phyloP scores from a whole-genome alignment of 345 rosid species.

The Eucalyptus guilfoylei region DNA sequence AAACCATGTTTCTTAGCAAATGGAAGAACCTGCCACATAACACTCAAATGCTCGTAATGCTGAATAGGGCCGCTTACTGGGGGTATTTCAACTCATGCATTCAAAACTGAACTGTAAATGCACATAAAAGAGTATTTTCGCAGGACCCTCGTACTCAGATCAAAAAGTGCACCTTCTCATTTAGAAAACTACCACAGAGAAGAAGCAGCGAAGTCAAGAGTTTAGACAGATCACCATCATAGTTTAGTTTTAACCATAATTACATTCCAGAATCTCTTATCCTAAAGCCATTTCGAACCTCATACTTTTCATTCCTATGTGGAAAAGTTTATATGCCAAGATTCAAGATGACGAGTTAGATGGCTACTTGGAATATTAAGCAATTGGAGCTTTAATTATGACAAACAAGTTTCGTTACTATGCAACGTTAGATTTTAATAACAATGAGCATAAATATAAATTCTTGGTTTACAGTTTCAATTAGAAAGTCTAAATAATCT shows the following conservation, averaged over 20 bases:
- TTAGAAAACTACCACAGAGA: neutral
- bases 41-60: neutral
- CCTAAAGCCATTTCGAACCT: neutral
- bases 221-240: neutral
- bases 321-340: neutral
- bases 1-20: constrained; percentile 71
- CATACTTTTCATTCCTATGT: neutral
- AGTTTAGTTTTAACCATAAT: neutral
- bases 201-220: neutral
- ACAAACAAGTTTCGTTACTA: neutral
- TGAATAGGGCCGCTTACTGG: neutral
- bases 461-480: neutral
- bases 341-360: neutral
- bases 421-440: neutral
- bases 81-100: neutral
- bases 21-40: constrained; percentile 45
- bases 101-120: neutral
- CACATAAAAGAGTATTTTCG: neutral
- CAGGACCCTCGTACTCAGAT: neutral
- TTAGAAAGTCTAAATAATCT: neutral
- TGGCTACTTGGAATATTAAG: neutral
- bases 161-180: neutral
- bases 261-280: neutral
- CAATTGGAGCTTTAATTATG: neutral
- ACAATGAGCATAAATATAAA: neutral